A percentile compares a stretch with the other conserved stretches of the same genome.
Conservation (phyloP, 768 basidiomycete genomes). For the Hortiboletus flavorubellus region DNA sequence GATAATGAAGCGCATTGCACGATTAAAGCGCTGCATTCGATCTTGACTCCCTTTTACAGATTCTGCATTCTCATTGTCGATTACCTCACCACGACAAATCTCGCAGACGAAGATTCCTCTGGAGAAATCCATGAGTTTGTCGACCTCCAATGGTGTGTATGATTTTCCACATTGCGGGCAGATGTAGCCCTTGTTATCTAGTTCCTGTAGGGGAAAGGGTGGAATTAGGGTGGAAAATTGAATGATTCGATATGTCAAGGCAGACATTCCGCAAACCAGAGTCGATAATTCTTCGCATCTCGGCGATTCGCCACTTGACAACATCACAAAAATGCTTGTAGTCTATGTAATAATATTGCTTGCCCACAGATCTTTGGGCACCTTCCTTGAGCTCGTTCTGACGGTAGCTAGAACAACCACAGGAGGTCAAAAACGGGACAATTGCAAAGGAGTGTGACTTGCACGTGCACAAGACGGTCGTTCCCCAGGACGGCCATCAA, state of each 20-base stretch:
- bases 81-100: slow-evolving; percentile 79
- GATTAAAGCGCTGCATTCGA: slow-evolving; percentile 93
- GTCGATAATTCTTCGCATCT: slow-evolving; percentile 89
- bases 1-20: slow-evolving; percentile 82
- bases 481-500: slow-evolving; percentile 78
- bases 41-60: slow-evolving; percentile 84
- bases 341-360: slow-evolving; percentile 96
- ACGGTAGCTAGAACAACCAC: slow-evolving; percentile 55
- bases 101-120: slow-evolving; percentile 77
- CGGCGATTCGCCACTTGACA: slow-evolving; percentile 94
- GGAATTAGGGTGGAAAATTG: background rate
- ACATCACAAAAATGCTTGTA: slow-evolving; percentile 96
- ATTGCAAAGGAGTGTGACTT: slow-evolving; percentile 27
- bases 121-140: slow-evolving; percentile 73
- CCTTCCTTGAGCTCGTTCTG: slow-evolving; percentile 92
- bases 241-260: slow-evolving; percentile 5
- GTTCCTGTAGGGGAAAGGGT: slow-evolving; percentile 54
- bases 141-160: slow-evolving; percentile 83
- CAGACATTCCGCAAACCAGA: slow-evolving; percentile 82
- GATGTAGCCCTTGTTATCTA: slow-evolving; percentile 96
- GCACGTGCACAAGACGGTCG: slow-evolving; percentile 79
- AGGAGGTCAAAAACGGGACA: slow-evolving; percentile 1
- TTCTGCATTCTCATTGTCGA: slow-evolving; percentile 90
- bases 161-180: slow-evolving; percentile 85
- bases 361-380: slow-evolving; percentile 80